A percentile compares a stretch with the other conserved stretches of the same genome.
phyloP scores from a whole-genome alignment of 495 filamentous ascomycete genomes.

The Aspergillus biplanus region DNA sequence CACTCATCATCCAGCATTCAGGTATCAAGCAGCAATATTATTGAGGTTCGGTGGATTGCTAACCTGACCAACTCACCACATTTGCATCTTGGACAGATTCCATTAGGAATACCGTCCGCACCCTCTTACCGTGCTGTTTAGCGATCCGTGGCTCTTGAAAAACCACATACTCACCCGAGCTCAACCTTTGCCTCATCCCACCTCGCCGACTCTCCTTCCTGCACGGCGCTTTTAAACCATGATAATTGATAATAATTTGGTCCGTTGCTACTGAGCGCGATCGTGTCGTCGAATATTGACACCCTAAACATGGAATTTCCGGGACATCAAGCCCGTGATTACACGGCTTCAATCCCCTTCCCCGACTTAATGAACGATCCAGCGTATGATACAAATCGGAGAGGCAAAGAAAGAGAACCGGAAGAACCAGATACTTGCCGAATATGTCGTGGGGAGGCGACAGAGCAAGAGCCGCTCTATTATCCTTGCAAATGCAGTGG shows the following conservation, averaged over 20 bases:
- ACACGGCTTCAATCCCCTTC: constrained; percentile 29
- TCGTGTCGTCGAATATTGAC: constrained; percentile 24
- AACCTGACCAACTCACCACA: constrained; percentile 7
- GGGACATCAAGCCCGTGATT: constrained; percentile 20
- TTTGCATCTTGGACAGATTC: background rate
- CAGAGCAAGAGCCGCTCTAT: constrained; percentile 85
- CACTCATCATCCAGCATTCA: constrained; percentile 5
- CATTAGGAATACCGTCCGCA: background rate
- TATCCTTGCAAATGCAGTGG: constrained; percentile 98
- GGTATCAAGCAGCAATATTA: background rate
- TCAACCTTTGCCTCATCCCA: constrained; percentile 7
- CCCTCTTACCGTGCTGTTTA: no score
- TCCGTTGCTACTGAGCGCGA: constrained; percentile 26
- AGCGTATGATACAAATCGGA: constrained; percentile 46
- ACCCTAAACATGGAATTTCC: constrained; percentile 35
- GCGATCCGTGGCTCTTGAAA: background rate
- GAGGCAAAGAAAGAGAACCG: constrained; percentile 43
- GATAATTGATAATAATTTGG: constrained; percentile 24
- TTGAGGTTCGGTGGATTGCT: background rate
- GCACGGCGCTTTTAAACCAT: constrained; percentile 20
- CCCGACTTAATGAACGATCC: constrained; percentile 73
- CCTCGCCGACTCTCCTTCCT: constrained; percentile 3
- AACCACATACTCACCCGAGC: background rate
- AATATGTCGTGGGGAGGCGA: constrained; percentile 91
- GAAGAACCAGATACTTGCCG: constrained; percentile 79